phyloP scores from a whole-genome alignment of 768 basidiomycete genomes.

The Mycena epipterygia region DNA sequence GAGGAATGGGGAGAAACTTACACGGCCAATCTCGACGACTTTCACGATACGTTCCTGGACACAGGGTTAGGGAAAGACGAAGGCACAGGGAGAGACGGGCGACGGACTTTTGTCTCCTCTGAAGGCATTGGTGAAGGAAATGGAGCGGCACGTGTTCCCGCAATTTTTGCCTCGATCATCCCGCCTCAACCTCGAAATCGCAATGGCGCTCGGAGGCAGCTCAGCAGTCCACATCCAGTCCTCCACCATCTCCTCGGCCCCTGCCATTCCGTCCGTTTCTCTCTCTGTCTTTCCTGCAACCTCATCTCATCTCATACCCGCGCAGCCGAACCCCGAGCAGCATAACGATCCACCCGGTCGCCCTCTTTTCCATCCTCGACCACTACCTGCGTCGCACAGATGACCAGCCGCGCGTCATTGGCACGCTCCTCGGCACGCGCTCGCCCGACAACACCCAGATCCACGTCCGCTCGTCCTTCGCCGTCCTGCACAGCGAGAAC shows the following conservation, averaged over 20 bases:
- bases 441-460: constrained; percentile 66
- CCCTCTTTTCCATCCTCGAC: constrained; percentile 95
- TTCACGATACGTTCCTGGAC: constrained; percentile 85
- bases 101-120: constrained; percentile 87
- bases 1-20: constrained; percentile 54
- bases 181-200: constrained; percentile 32
- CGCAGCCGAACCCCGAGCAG: constrained; percentile 76
- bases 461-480: constrained; percentile 88
- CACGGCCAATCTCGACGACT: constrained; percentile 84
- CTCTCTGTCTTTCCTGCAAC: neutral
- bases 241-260: constrained; percentile 46
- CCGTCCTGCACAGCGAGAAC: constrained; percentile 93
- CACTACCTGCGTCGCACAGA: constrained; percentile 93
- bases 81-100: neutral
- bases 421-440: constrained; percentile 91
- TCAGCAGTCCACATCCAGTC: constrained; percentile 65
- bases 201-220: constrained; percentile 66
- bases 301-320: constrained; percentile 23
- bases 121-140: constrained; percentile 74
- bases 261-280: constrained; percentile 55
- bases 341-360: constrained; percentile 91
- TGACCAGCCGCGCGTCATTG: constrained; percentile 90
- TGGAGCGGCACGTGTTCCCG: constrained; percentile 5
- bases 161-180: constrained; percentile 14
- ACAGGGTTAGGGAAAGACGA: neutral